phyloP scores from a whole-genome alignment of 2,329 filamentous ascomycete genomes.

The Beauveria medogensis region DNA sequence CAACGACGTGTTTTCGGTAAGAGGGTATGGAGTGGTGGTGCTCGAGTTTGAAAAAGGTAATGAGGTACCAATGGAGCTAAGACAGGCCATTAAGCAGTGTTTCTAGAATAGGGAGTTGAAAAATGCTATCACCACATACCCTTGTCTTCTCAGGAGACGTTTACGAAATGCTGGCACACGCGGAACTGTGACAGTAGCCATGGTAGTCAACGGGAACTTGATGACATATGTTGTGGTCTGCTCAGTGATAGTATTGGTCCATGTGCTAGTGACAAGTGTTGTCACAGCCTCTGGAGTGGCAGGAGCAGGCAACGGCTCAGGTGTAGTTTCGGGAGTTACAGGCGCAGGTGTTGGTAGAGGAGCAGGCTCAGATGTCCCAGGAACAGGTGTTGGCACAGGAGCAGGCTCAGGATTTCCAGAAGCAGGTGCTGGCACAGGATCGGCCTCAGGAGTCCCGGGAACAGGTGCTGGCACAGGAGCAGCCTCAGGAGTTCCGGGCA shows the following conservation, averaged over 20 bases:
- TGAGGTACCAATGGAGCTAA: conserved; percentile 15
- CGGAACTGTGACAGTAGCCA: conserved; percentile 25
- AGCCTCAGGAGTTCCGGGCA: conserved; percentile 11
- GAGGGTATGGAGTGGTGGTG: conserved; percentile 12
- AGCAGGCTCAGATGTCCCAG: neutral
- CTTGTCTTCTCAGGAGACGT: conserved; percentile 22
- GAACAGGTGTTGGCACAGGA: neutral
- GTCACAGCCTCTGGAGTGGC: conserved; percentile 18
- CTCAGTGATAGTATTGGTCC: conserved; percentile 31
- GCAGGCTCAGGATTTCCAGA: conserved; percentile 1
- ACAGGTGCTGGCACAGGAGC: conserved; percentile 11
- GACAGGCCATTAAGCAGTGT: conserved; percentile 8
- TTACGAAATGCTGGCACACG: conserved; percentile 12
- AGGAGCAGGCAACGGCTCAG: conserved; percentile 21
- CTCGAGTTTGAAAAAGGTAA: conserved; percentile 25
- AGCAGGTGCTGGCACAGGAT: conserved; percentile 12
- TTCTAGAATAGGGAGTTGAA: neutral
- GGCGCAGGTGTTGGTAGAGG: neutral
- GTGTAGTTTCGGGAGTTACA: conserved; percentile 10
- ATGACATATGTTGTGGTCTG: conserved; percentile 33
- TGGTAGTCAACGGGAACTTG: conserved; percentile 30
- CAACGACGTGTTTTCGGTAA: conserved; percentile 17
- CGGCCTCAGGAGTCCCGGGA: conserved; percentile 1
- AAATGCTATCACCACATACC: conserved; percentile 16
- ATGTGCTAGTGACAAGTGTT: conserved; percentile 28